phyloP scores from a whole-genome alignment of 2,329 filamentous ascomycete species.

The Chaetomiaceae sp. region DNA sequence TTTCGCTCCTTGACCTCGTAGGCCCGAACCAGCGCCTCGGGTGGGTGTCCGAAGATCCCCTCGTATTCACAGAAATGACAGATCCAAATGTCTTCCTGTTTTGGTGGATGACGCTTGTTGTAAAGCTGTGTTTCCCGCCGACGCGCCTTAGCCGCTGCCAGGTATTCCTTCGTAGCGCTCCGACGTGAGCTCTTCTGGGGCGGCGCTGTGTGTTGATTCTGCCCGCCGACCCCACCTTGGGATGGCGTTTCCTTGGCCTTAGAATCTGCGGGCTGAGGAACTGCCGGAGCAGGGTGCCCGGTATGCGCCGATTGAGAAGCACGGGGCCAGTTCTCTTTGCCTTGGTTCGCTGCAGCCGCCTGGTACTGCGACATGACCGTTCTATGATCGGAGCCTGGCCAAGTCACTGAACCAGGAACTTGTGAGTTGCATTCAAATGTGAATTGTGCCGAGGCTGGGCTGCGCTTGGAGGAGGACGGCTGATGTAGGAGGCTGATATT shows the following conservation, averaged over 20 bases:
- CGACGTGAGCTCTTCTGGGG: constrained; percentile 58
- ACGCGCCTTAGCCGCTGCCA: constrained; percentile 70
- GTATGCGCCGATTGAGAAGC: constrained; percentile 18
- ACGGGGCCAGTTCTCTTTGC: constrained; percentile 21
- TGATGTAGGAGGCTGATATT: constrained; percentile 75
- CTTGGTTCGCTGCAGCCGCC: constrained; percentile 3
- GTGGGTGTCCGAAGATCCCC: constrained; percentile 84
- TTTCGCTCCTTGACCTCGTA: constrained; percentile 94
- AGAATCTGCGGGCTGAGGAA: constrained; percentile 7
- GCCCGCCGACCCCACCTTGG: constrained; percentile 4
- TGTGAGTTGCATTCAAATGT: constrained; percentile 95
- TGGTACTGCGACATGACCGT: constrained; percentile 13
- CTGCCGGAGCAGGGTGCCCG: constrained; percentile 14
- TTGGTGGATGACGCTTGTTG: constrained; percentile 70
- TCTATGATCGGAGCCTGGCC: constrained; percentile 55
- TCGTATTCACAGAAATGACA: constrained; percentile 99
- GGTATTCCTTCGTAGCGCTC: constrained; percentile 66
- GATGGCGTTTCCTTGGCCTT: constrained; percentile 13
- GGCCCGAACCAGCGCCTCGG: constrained; percentile 76
- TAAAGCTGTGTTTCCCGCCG: constrained; percentile 71
- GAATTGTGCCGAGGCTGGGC: constrained; percentile 78
- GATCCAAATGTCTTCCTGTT: constrained; percentile 76
- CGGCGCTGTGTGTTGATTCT: constrained; percentile 11
- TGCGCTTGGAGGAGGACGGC: constrained; percentile 54
- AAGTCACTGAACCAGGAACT: constrained; percentile 71